These are phyloP conservation scores for Insectozyma bohioensis DNA, from an alignment of 1,139 yeast genomes.

Conservation along the genomic window DNA sequence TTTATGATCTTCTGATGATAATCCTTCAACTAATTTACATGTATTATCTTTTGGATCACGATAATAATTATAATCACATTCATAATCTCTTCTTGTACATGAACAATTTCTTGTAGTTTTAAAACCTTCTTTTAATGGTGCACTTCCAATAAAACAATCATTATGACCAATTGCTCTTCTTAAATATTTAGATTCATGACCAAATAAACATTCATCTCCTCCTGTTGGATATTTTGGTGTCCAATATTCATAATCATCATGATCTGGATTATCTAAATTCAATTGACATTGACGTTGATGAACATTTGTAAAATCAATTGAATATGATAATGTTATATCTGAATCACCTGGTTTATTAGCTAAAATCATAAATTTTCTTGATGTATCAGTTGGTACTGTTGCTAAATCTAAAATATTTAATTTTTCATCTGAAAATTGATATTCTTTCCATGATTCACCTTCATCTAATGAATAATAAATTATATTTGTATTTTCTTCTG, in stretches of 20 bases:
- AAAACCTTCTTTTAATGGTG: conserved; percentile 64
- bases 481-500: conserved; percentile 54
- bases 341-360: conserved; percentile 18
- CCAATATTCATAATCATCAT: conserved; percentile 83
- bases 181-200: conserved; percentile 78
- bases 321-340: conserved; percentile 32
- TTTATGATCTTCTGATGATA: conserved; percentile 61
- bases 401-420: conserved; percentile 70
- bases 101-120: conserved; percentile 66
- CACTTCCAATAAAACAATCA: conserved; percentile 81
- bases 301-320: conserved; percentile 71
- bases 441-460: conserved; percentile 75
- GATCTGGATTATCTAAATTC: conserved; percentile 55
- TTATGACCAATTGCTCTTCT: conserved; percentile 61
- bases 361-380: conserved; percentile 60
- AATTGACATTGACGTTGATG: conserved; percentile 69
- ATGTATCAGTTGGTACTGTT: conserved; percentile 88
- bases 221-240: conserved; percentile 69
- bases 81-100: conserved; percentile 86
- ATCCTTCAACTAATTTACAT: conserved; percentile 77
- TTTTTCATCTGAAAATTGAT: conserved; percentile 57
- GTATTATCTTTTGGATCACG: conserved; percentile 71
- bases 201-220: conserved; percentile 74
- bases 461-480: conserved; percentile 72
- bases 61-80: conserved; percentile 86